Evolutionary conservation across 176 grass and related monocot genomes (phyloP).

Genomic region (Pharus latifolius): DNA sequence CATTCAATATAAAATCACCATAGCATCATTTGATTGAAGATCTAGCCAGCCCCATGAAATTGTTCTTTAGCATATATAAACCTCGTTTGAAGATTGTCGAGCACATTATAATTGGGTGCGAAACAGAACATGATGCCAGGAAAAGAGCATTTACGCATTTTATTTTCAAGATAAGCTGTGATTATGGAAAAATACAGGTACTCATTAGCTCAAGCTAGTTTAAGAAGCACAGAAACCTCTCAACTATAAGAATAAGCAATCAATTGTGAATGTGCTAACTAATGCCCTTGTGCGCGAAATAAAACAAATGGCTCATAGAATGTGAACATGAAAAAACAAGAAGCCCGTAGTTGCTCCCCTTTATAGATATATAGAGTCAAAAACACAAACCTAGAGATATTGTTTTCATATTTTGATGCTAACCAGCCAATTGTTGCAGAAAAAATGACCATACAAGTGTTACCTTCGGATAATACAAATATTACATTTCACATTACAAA

Average conservation of each 20-base stretch:
- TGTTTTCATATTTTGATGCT: not conserved
- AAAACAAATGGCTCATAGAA: not conserved
- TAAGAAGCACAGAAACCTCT: not conserved
- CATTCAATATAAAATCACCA: no score
- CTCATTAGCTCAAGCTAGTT: conserved; percentile 1
- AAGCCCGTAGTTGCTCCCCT: not conserved
- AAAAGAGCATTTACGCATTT: not conserved
- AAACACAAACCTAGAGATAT: not conserved
- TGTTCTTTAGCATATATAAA: no score
- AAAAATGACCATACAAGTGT: not conserved
- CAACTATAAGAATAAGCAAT: not conserved
- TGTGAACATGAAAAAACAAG: not conserved
- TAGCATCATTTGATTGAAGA: no score
- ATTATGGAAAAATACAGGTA: not conserved
- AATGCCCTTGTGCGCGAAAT: not conserved
- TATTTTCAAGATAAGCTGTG: conserved; percentile 4
- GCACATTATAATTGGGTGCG: not conserved
- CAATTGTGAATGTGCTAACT: not conserved
- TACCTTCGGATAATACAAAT: no score
- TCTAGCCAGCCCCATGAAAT: no score
- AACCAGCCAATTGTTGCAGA: not conserved
- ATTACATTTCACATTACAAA: no score
- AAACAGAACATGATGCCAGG: not conserved
- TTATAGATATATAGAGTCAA: not conserved
- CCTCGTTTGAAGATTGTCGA: not conserved